Base-by-base conservation (phyloP, 2,329 filamentous ascomycete species). In the Colletotrichum lini region DNA sequence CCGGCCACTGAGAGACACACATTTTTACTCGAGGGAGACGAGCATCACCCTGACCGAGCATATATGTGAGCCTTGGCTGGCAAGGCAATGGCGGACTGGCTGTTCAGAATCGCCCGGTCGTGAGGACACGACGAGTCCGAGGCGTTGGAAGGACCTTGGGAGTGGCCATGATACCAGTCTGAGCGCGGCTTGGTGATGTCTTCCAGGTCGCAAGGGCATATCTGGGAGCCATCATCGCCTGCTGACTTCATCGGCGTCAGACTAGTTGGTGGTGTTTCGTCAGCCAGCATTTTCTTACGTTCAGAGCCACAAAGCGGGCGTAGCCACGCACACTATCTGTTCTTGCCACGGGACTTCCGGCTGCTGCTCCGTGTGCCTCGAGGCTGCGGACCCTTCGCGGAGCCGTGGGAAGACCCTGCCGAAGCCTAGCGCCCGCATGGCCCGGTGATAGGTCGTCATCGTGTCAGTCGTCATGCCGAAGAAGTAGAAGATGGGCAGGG, bases 401-500 rank as follows among this genome's bases (percentile, higher is more conserved):
- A 88, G 79, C 5, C 73, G 72, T 0, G 86, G 84, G 71, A 86
- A 88, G 21, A 85, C 18, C 35, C 72, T 79, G 40, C 83, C 85
- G 1, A 88, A 75, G 0, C 87, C 84, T 35, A 85, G 3, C 9
- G 70, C 73, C 7, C 87, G 75, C 7, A 85, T 74, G 7, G 77
- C 74, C 1, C 73, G 63, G 23, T 86, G 82, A 76, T 90, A 90
- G 63, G 80, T 80, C 67, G 87, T 86, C 71, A 85, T 79, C 13
- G 86, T 86, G 40, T 90, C 88, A 35, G 82, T 82, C n/a, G 86
- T 88, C 69, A 84, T 84, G 56, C 89, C 88, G 66, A 90, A 90
- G 78, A 88, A 89, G 40, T 84, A 52, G 52, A 89, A 86, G 58
- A 90, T 82, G 57, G 84, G 81, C 1, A 86, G 75, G 5, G 82